Percentiles rank a stretch among this genome's conserved stretches.
phyloP scores from a whole-genome alignment of 1,139 yeast species.

The Magnusiomyces magnusii region DNA sequence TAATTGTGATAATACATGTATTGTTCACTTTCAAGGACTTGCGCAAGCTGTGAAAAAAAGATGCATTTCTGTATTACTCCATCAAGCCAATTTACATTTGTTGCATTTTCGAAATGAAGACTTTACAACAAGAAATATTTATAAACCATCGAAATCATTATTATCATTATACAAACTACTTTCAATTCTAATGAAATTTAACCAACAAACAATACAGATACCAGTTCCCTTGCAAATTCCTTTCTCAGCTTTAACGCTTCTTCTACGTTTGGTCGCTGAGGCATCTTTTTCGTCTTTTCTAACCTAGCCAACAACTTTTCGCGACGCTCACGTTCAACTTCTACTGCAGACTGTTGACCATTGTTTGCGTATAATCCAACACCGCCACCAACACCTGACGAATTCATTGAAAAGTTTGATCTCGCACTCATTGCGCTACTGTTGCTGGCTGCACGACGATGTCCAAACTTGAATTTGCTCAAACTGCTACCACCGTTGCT shows the following conservation, averaged over 20 bases:
- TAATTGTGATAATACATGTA: no score
- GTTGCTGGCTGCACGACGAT: background rate
- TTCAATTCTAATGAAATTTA: background rate
- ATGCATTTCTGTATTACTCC: no score
- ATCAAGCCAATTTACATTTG: no score
- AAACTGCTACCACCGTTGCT: background rate
- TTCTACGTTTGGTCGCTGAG: constrained; percentile 26
- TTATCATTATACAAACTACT: background rate
- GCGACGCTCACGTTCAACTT: constrained; percentile 18
- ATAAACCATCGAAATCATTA: background rate
- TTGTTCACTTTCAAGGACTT: no score
- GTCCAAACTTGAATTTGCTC: constrained; percentile 4
- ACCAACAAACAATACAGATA: background rate
- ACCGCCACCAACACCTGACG: background rate
- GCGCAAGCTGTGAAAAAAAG: no score
- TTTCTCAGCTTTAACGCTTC: constrained; percentile 27
- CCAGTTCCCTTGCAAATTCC: background rate
- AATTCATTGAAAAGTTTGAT: background rate
- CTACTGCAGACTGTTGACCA: constrained; percentile 8
- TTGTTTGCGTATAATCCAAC: background rate
- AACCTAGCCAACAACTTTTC: constrained; percentile 17
- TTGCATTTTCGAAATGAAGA: no score
- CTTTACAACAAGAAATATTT: no score
- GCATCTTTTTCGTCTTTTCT: constrained; percentile 19
- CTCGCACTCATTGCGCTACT: background rate